Evolutionary conservation across 1,139 yeast genomes (phyloP).

Genomic region (Zygosaccharomyces sapae): DNA sequence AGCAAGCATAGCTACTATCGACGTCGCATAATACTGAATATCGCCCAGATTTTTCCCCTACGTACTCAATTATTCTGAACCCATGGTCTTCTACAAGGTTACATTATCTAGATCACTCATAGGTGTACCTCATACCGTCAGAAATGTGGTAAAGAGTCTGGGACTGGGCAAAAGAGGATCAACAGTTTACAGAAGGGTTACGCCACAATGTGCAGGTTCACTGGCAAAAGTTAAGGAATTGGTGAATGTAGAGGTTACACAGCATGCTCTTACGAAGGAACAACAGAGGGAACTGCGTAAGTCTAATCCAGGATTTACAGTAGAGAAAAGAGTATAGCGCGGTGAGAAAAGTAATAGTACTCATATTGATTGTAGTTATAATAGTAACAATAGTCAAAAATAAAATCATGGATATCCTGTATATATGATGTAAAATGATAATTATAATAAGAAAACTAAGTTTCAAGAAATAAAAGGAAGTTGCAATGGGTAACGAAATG

Average conservation of each 20-base stretch:
- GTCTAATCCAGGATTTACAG: slow-evolving; percentile 55
- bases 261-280: slow-evolving; percentile 45
- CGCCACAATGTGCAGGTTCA: slow-evolving; percentile 81
- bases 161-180: slow-evolving; percentile 77
- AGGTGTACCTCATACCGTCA: slow-evolving; percentile 70
- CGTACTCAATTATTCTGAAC: not conserved
- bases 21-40: not conserved
- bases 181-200: slow-evolving; percentile 65
- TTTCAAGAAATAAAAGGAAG: not conserved
- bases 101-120: slow-evolving; percentile 78
- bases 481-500: not conserved
- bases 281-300: slow-evolving; percentile 55
- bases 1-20: not conserved
- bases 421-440: not conserved
- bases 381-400: not conserved
- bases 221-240: slow-evolving; percentile 80
- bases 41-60: slow-evolving; percentile 31
- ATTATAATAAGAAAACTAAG: not conserved
- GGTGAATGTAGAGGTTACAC: slow-evolving; percentile 77
- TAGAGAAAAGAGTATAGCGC: slow-evolving; percentile 37
- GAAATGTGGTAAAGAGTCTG: slow-evolving; percentile 62
- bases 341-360: not conserved
- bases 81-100: slow-evolving; percentile 52
- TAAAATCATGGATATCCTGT: slow-evolving; percentile 1
- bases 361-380: too few species aligned